Evolutionary conservation across 345 rosid species (phyloP), one percentile per base, ranked within the genome.

Genomic region (Populus davidiana): DNA sequence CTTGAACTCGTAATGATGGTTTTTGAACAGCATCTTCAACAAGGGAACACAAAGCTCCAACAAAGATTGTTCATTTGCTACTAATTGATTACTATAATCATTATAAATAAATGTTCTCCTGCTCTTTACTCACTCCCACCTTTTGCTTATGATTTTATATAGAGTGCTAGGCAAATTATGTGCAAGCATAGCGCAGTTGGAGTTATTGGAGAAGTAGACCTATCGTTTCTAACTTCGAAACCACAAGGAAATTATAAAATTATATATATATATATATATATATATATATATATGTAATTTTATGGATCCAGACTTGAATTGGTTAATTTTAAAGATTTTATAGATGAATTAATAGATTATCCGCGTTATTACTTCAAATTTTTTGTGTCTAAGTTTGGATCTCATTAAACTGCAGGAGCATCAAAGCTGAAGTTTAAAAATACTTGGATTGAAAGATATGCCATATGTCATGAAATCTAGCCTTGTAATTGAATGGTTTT

Each of bases 1-100:
- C 56, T 84, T 74, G 81, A 54, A 81, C 69, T 70, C 66, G 72
- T 78, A 76, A 86, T 86, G 78, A 88, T 89, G 81, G 16, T 63
- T 79, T 65, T 82, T 82, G 49, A 82, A 66, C 86, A 80, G 74
- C 86, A 79, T 85, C 82, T 77, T 79, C 77, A 25, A 13, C n/a
- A 76, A 63, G 14, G 21, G 61, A 78, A 65, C 74, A 70, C 47
- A 14, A 61, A 73, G 68, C 67, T 35, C 74, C 79, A 78, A 52
- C 80, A 64, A 76, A 76, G 75, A 86, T 81, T 80, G 73, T 86
- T 82, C 78, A 75, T 73, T 71, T 78, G 68, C 76, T 83, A 78
- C 80, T 83, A 47, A 47, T 47, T 85, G 81, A 81, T 85, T 79
- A 73, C 74, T 76, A 39, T 70, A 72, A 78, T 81, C 83, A 78